Evolutionary conservation across 805 yeast genomes (phyloP), one percentile per base, ranked within the genome.

Genomic region (Monosporozyma solicola): DNA sequence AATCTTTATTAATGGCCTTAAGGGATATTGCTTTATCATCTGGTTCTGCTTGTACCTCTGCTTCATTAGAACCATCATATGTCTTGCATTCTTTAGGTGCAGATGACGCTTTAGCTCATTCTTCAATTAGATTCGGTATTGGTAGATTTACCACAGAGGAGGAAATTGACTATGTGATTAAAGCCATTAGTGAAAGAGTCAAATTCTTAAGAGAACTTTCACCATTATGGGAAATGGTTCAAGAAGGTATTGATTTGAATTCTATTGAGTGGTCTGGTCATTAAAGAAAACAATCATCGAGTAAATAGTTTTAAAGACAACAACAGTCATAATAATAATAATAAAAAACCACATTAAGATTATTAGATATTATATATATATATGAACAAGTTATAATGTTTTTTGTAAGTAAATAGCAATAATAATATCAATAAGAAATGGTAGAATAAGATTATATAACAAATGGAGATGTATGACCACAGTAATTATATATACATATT

Each of bases 211-310:
- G 99, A 72, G 92, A 90, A 65, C 77, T 94, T 72, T 83, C 94
- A 54, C 99, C 99, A 49, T 76, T 94, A 63, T 94, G 98, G 98
- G 99, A 94, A 74, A 91, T 94, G 98, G 96, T 89, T 54, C 96
- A 94, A 72, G 98, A 94, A 60, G 99, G 99, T 60, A 92, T 94
- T 64, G 99, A 94, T 67, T 76, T 94, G 69, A 80, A 85, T 65
- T 79, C 95, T 35, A 94, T 94, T 64, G 95, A 94, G 74, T 94
- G 99, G 99, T 87, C 96, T 55, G 98, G 97, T 59, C 99, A 94
- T 72, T 94, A 71, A 70, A 20, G 15, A 9, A 10, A 9, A 11
- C 11, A 22, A 16, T 39, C n/a, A 15, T 13, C 15, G n/a, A 47
- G 25, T 47, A 48, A 16, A 24, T 37, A 22, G 41, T 48, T 24